Percentiles rank a stretch among this genome's conserved stretches.
phyloP scores from a whole-genome alignment of 1,284 basidiomycete species.

The Trametes versicolor region DNA sequence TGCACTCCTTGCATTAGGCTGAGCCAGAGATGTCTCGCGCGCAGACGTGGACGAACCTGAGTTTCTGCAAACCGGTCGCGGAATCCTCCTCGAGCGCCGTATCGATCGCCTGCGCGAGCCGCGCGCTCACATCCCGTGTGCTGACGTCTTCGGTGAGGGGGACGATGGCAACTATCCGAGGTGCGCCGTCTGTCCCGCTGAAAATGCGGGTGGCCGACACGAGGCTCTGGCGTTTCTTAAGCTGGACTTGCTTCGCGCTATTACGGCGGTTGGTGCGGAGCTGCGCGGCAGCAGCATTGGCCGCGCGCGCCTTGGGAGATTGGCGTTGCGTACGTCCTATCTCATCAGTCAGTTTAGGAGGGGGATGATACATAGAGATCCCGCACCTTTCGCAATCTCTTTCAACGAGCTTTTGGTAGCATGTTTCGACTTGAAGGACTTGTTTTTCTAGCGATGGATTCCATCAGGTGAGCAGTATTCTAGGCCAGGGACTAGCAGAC shows the following conservation, averaged over 20 bases:
- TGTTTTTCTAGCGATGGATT: constrained; percentile 72
- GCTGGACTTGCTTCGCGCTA: constrained; percentile 80
- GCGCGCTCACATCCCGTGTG: constrained; percentile 58
- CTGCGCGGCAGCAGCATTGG: constrained; percentile 58
- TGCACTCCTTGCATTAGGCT: constrained; percentile 42
- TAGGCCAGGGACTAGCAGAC: constrained; percentile 18
- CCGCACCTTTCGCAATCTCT: constrained; percentile 82
- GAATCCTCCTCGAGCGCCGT: constrained; percentile 63
- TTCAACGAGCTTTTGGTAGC: constrained; percentile 85
- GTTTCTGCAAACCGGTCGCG: constrained; percentile 66
- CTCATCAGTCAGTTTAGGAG: background rate
- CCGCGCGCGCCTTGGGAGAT: constrained; percentile 59
- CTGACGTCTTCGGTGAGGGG: constrained; percentile 79
- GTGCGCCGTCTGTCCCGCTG: constrained; percentile 80
- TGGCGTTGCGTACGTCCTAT: constrained; percentile 46
- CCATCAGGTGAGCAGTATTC: background rate
- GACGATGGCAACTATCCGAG: constrained; percentile 83
- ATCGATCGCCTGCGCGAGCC: constrained; percentile 75
- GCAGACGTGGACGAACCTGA: constrained; percentile 59
- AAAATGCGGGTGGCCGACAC: constrained; percentile 80
- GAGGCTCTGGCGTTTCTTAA: constrained; percentile 75
- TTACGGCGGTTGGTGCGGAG: constrained; percentile 78
- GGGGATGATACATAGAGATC: background rate
- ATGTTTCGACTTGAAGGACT: constrained; percentile 90
- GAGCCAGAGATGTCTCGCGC: constrained; percentile 14